These are phyloP conservation scores for Diaporthe destruens DNA, from an alignment of 2,329 filamentous ascomycete species.

Conservation along the genomic window DNA sequence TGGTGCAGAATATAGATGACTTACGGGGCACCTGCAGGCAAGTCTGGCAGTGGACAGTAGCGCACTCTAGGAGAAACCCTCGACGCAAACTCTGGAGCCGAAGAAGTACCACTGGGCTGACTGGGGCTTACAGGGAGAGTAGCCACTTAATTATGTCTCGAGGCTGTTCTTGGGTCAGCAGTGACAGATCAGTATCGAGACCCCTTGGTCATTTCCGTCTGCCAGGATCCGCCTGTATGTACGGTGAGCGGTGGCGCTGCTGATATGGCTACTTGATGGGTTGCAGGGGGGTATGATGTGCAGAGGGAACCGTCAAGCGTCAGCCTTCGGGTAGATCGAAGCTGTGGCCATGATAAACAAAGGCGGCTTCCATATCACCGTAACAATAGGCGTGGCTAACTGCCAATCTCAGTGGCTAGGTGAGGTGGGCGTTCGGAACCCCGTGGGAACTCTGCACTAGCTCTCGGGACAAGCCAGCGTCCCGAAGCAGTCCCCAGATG, in stretches of 20 bases:
- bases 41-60: slow-evolving; percentile 21
- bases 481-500: slow-evolving; percentile 32
- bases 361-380: neutral
- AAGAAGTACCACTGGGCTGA: slow-evolving; percentile 20
- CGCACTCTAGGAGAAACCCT: slow-evolving; percentile 23
- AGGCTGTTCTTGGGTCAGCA: neutral
- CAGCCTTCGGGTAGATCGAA: slow-evolving; percentile 19
- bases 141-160: slow-evolving; percentile 20
- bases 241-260: neutral
- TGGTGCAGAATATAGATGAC: slow-evolving; percentile 24
- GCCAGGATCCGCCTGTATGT: slow-evolving; percentile 20
- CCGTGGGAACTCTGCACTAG: slow-evolving; percentile 13
- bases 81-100: neutral
- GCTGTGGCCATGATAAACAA: neutral
- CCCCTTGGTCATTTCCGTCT: slow-evolving; percentile 24
- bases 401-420: neutral
- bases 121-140: slow-evolving; percentile 6
- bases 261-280: neutral
- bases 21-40: slow-evolving; percentile 22
- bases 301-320: slow-evolving; percentile 3
- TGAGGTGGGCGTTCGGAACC: slow-evolving; percentile 20
- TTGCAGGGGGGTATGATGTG: slow-evolving; percentile 30
- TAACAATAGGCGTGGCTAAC: neutral
- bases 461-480: slow-evolving; percentile 12
- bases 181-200: neutral